Evolutionary conservation across 441 rosid genomes (phyloP).

Genomic region (Omphalea diandra): DNA sequence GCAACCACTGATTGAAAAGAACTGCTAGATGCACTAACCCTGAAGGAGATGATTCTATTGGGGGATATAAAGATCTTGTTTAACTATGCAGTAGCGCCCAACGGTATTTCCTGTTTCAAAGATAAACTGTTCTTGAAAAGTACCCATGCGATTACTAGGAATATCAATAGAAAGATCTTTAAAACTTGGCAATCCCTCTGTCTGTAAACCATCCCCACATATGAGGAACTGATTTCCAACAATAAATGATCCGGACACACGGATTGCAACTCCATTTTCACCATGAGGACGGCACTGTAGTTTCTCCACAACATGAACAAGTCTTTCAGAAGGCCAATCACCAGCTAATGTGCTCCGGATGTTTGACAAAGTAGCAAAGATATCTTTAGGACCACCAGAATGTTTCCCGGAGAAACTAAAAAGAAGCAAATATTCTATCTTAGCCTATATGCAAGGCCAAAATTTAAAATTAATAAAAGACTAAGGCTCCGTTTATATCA

Average conservation of each 20-base stretch:
- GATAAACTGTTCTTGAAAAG: constrained; percentile 80
- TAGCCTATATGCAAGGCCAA: constrained; percentile 12
- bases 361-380: constrained; percentile 52
- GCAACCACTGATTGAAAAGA: too few relatives aligned
- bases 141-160: constrained; percentile 73
- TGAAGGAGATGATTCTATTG: constrained; percentile 15
- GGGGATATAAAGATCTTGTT: constrained; percentile 73
- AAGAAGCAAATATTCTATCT: constrained; percentile 9
- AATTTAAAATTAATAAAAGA: not conserved
- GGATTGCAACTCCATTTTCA: constrained; percentile 71
- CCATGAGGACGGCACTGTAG: constrained; percentile 72
- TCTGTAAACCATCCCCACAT: constrained; percentile 92
- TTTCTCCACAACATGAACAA: constrained; percentile 89
- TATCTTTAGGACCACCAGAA: constrained; percentile 53
- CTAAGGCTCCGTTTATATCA: not conserved
- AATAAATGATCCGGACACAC: constrained; percentile 80
- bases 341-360: constrained; percentile 80
- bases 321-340: constrained; percentile 81
- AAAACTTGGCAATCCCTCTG: constrained; percentile 82
- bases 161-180: constrained; percentile 84
- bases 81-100: constrained; percentile 60
- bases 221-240: constrained; percentile 86
- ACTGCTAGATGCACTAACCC: too few relatives aligned
- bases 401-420: constrained; percentile 59
- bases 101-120: constrained; percentile 59